phyloP scores from a whole-genome alignment of 495 filamentous ascomycete genomes.

The Paragyromitra xinjiangensis region DNA sequence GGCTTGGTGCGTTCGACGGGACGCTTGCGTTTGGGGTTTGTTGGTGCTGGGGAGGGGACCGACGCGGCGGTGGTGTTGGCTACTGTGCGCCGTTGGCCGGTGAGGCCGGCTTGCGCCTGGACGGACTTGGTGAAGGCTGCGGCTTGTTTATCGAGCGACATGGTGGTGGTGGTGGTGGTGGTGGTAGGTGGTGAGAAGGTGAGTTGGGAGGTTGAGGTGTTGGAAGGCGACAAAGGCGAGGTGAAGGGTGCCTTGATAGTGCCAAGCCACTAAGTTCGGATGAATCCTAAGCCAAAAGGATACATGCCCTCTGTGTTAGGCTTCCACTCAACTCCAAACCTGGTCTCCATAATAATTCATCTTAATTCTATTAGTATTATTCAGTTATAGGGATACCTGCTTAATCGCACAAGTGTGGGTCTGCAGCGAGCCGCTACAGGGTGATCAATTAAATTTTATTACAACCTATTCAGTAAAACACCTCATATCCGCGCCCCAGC shows the following conservation, averaged over 20 bases:
- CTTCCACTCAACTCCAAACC: no score
- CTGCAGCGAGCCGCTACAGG: no score
- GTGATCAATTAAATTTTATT: no score
- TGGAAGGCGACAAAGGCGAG: neutral
- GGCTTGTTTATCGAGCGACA: slow-evolving; percentile 57
- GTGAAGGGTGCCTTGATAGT: neutral
- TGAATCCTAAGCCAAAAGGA: no score
- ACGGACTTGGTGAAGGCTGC: slow-evolving; percentile 57
- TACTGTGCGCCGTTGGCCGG: slow-evolving; percentile 48
- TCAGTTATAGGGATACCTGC: no score
- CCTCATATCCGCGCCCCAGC: no score
- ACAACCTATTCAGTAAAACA: no score
- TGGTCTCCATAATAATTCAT: no score
- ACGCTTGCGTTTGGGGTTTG: slow-evolving; percentile 51
- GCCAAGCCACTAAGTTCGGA: slow-evolving; percentile 22
- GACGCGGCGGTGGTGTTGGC: slow-evolving; percentile 9
- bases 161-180: slow-evolving; percentile 20
- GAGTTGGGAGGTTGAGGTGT: neutral
- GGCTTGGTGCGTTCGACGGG: slow-evolving; percentile 46
- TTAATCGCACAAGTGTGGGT: no score
- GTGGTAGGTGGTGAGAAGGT: slow-evolving; percentile 8
- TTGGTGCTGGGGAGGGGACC: slow-evolving; percentile 7
- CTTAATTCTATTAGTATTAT: no score
- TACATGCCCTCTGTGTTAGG: no score
- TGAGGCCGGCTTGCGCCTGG: slow-evolving; percentile 59